Evolutionary conservation across 495 filamentous ascomycete species (phyloP), one percentile per base, ranked within the genome.

Genomic region (Penicillium alfredii): DNA sequence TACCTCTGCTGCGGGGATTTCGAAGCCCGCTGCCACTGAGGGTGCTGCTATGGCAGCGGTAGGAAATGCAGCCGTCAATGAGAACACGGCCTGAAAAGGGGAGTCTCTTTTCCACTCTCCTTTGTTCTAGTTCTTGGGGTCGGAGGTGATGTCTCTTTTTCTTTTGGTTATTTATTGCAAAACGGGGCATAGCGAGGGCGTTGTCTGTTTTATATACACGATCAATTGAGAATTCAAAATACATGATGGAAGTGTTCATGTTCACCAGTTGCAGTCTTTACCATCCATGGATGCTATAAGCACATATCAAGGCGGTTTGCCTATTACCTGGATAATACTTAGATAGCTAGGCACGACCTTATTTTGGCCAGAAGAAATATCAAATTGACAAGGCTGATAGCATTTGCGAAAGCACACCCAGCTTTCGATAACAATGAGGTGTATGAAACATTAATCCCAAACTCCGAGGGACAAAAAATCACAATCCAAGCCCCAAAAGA

Each of bases 111-210:
- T 7, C 23, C 3, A 9, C 2, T 3, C 23, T 25, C 23, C 11
- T 4, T 25, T 4, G 5, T n/a, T n/a, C n/a, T n/a, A n/a, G n/a
- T n/a, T n/a, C n/a, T n/a, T n/a, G n/a, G n/a, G n/a, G n/a, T n/a
- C n/a, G 23, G 8, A 7, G 33, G 35, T 16, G 9, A 33, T 15
- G 15, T 32, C 29, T 22, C 43, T 51, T 28, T 45, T 55, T 32
- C 14, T 15, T 21, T 34, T 29, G 23, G 10, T 24, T 38, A 26
- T 23, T 22, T 25, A 17, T 39, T 45, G n/a, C 42, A 22, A 44
- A 40, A 12, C n/a, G n/a, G n/a, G 44, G 63, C 70, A 76, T 75
- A 73, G 74, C 73, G 67, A 56, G 38, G 73, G 74, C 66, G 72
- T 72, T 60, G 38, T 38, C 12, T 29, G 27, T 24, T 15, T 23